Conservation (phyloP, 1,284 basidiomycete genomes). For the Irpex rosettiformis region DNA sequence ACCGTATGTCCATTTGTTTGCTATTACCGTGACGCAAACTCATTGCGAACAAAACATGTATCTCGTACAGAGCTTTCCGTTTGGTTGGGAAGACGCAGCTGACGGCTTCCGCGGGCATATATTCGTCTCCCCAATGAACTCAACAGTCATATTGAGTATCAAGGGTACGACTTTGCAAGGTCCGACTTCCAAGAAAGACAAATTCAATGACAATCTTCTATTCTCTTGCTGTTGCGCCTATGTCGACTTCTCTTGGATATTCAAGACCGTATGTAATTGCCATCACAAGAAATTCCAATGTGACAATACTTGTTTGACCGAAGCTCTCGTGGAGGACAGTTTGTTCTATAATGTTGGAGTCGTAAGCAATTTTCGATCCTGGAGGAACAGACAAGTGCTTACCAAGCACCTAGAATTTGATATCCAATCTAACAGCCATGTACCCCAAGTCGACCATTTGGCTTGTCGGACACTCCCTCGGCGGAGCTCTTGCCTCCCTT, state of each 20-base stretch:
- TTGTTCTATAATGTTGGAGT: conserved; percentile 87
- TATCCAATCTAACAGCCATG: conserved; percentile 77
- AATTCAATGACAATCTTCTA: conserved; percentile 94
- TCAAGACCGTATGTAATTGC: conserved; percentile 87
- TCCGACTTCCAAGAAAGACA: conserved; percentile 89
- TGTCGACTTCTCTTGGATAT: conserved; percentile 85
- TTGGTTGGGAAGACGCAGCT: conserved; percentile 84
- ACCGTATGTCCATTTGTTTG: conserved; percentile 41
- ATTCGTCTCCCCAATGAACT: conserved; percentile 76
- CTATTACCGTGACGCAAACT: background rate
- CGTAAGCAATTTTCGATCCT: conserved; percentile 38
- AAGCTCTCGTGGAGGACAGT: conserved; percentile 85
- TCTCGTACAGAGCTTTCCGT: conserved; percentile 66
- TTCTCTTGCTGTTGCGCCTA: conserved; percentile 98
- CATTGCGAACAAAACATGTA: background rate
- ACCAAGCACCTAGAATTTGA: conserved; percentile 48
- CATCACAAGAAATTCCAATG: conserved; percentile 72
- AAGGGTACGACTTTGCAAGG: conserved; percentile 89
- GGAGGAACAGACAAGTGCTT: background rate
- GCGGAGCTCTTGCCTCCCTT: conserved; percentile 85
- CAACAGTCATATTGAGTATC: conserved; percentile 86
- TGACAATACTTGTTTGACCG: conserved; percentile 78
- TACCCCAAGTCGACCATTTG: conserved; percentile 89
- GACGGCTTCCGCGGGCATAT: conserved; percentile 93
- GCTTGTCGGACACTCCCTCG: conserved; percentile 88